Base-by-base conservation (phyloP, 2,329 filamentous ascomycete genomes). In the Sordariomycetes sp. region DNA sequence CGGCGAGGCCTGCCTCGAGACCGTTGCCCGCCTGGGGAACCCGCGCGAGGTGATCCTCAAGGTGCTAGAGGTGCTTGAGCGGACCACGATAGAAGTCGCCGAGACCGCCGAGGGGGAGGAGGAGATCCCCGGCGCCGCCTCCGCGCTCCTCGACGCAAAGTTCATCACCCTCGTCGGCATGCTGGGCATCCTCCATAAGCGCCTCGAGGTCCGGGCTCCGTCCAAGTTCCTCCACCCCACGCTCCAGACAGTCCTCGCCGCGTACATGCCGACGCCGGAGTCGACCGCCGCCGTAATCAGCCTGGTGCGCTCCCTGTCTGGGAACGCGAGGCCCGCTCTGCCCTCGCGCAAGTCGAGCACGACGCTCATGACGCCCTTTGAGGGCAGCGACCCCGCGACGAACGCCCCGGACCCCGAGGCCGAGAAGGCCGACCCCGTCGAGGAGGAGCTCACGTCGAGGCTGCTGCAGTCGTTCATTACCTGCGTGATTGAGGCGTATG, bases 21-120 rank as follows among this genome's bases (percentile, higher is more conserved):
- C 85, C 34, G 84, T 92, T 56, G 88, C 88, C 35, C 80, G 84
- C 25, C 76, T 90, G 45, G 89, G 88, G 55, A 94, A 92, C 66
- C 89, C 89, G 1, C 77, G 88, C 55, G 89, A 94, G 69, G 86
- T 90, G 52, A 86, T 92, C 59, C 75, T 94, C 63, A 91, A 91
- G 67, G 82, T 90, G 34, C 84, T 89, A 28, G 87, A 91, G 67
- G 80, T 82, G 15, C 73, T 94, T 60, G 81, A 86, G 55, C 76
- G 70, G 5, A 67, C 70, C 51, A 65, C 67, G 42, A 71, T 74
- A n/a, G 71, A 76, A 28, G 69, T 71, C 10, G 71, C 71, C 52
- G 69, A 70, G 22, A 64, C 63, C 25, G 65, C 62, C 20, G 60
- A 61, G 8, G 61, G 57, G 24, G 65, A 66, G 35, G 63, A 65